Evolutionary conservation across 805 yeast genomes (phyloP), one percentile per base, ranked within the genome.

Genomic region (Candida tallmaniae): DNA sequence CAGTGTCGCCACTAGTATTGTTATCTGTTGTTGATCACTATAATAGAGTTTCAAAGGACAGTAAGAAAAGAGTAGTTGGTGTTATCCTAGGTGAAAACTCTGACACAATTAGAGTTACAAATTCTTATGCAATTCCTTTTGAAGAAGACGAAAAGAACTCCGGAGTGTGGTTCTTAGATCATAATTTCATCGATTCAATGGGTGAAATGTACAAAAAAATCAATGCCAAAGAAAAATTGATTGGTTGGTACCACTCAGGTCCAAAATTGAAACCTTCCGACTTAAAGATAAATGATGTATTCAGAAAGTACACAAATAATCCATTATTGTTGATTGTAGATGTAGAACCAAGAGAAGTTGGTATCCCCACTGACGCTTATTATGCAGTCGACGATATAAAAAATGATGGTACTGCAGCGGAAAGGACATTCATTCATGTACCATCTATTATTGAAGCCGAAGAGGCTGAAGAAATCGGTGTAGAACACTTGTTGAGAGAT

Each of bases 171-270:
- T 93, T 93, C 55, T 67, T 93, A 50, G 98, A 93, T 57, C 98
- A 93, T 65, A 90, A 93, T 58, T 93, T 81, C 58, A 86, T 93
- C 40, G 97, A 90, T 54, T 77, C 84, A 35, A 93, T 93, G 99
- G 82, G 88, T 45, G 96, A 88, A 47, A 93, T 93, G 99, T 90
- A 88, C 65, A 87, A 85, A 57, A 93, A 94, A 60, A 89, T 93
- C 58, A 94, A 89, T 64, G 99, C 99, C 13, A 89, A 86, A 63
- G 99, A 93, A 60, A 85, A 79, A 56, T 71, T 93, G 31, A 80
- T 93, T 55, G 99, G 99, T n/a, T 93, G 99, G 99, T 93, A 93
- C 58, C 99, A 93, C 60, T 82, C 96, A 6, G 99, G 98, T 4
- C 97, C 97, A 13, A 88, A 88, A 58, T 73, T 94, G 45, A 80